phyloP scores from a whole-genome alignment of 2,329 filamentous ascomycete species.

The Zalaria sp. region DNA sequence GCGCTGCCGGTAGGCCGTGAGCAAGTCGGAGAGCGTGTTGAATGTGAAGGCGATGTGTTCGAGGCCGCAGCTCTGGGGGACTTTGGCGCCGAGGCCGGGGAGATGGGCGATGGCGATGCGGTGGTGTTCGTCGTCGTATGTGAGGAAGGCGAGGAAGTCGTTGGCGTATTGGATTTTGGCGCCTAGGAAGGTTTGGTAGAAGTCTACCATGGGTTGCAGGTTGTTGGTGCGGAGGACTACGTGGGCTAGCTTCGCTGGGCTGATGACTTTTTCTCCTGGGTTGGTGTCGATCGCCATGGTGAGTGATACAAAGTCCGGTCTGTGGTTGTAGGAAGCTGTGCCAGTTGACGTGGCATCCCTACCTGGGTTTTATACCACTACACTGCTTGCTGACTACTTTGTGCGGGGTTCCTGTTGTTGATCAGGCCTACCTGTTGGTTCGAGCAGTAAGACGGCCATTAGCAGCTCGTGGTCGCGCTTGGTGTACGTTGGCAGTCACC shows the following conservation, averaged over 20 bases:
- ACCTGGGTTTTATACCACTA: too few species aligned
- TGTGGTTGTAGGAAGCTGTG: too few species aligned
- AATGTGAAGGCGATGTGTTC: slow-evolving; percentile 16
- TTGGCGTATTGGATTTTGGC: slow-evolving; percentile 8
- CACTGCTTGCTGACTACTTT: too few species aligned
- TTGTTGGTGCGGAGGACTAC: slow-evolving; percentile 14
- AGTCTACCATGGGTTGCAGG: slow-evolving; percentile 10
- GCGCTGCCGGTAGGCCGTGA: slow-evolving; percentile 10
- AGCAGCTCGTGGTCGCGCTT: too few species aligned
- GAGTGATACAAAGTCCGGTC: too few species aligned
- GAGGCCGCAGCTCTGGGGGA: slow-evolving; percentile 6
- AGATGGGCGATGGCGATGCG: slow-evolving; percentile 11
- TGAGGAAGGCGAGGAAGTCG: slow-evolving; percentile 10
- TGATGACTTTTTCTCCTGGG: slow-evolving; percentile 7
- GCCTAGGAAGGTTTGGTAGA: slow-evolving; percentile 14
- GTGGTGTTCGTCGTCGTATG: slow-evolving; percentile 16
- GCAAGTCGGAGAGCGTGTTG: slow-evolving; percentile 8
- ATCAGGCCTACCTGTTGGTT: too few species aligned
- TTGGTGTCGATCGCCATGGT: slow-evolving; percentile 1
- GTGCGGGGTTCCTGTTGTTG: too few species aligned
- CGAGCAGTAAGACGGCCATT: too few species aligned
- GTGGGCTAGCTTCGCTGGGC: slow-evolving; percentile 12
- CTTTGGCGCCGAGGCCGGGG: slow-evolving; percentile 6
- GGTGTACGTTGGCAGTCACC: too few species aligned
- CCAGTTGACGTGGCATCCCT: too few species aligned